Evolutionary conservation across 495 filamentous ascomycete species (phyloP).

Genomic region (Hypoxylon trugodes): DNA sequence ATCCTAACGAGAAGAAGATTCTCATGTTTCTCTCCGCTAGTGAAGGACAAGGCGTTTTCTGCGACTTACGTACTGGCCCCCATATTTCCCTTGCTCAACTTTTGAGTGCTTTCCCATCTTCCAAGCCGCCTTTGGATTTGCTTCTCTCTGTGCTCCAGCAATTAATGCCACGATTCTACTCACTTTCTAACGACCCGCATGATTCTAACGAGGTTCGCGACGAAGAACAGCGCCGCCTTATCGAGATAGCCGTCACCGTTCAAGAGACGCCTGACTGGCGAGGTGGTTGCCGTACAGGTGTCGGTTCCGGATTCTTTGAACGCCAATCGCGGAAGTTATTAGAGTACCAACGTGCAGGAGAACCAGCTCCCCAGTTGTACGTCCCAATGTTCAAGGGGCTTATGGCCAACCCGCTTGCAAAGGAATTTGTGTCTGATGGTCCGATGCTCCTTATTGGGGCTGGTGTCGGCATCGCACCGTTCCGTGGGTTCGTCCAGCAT

Average conservation of each 20-base stretch:
- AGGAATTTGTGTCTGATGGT: constrained; percentile 86
- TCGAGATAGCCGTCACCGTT: constrained; percentile 94
- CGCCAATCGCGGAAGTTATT: constrained; percentile 75
- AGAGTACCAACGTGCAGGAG: constrained; percentile 66
- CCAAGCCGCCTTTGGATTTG: constrained; percentile 82
- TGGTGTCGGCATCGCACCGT: constrained; percentile 95
- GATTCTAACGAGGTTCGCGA: constrained; percentile 75
- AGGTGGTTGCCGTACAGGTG: constrained; percentile 69
- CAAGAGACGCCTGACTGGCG: constrained; percentile 88
- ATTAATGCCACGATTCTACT: constrained; percentile 98
- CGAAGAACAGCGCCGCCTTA: constrained; percentile 76
- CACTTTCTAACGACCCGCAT: constrained; percentile 93
- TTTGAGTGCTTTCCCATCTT: constrained; percentile 89
- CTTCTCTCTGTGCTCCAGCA: constrained; percentile 82
- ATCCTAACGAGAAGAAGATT: constrained; percentile 85
- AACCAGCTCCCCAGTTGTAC: constrained; percentile 67
- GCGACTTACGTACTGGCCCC: constrained; percentile 90
- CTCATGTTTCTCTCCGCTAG: constrained; percentile 83
- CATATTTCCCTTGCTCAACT: constrained; percentile 86
- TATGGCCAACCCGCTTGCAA: constrained; percentile 96
- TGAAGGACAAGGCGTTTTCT: constrained; percentile 94
- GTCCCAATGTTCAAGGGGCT: constrained; percentile 97
- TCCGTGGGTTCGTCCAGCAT: constrained; percentile 96
- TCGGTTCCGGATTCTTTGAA: constrained; percentile 87
- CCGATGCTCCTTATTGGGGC: constrained; percentile 98